phyloP scores from a whole-genome alignment of 805 yeast species.

The Candida caryicola region DNA sequence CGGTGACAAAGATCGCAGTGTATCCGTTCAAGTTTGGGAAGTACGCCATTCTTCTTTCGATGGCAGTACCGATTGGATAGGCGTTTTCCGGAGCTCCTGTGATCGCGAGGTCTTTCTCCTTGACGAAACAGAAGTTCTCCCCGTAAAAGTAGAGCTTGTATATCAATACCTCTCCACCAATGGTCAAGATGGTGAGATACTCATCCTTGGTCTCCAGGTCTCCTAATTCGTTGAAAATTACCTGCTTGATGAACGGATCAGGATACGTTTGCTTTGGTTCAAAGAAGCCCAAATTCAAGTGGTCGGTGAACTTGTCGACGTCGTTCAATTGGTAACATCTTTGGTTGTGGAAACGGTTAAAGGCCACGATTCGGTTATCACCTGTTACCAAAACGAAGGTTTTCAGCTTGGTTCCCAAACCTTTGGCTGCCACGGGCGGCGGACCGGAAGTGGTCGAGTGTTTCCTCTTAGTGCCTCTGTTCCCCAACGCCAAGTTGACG shows the following conservation, averaged over 20 bases:
- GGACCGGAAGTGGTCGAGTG: slow-evolving; percentile 12
- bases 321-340: slow-evolving; percentile 52
- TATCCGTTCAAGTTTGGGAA: slow-evolving; percentile 56
- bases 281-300: slow-evolving; percentile 43
- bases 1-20: slow-evolving; percentile 66
- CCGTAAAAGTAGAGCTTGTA: slow-evolving; percentile 58
- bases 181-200: slow-evolving; percentile 66
- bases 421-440: slow-evolving; percentile 5
- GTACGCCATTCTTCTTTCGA: slow-evolving; percentile 66
- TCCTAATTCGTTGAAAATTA: slow-evolving; percentile 63
- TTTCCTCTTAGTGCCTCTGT: slow-evolving; percentile 32
- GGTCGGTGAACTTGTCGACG: slow-evolving; percentile 46
- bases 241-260: slow-evolving; percentile 72
- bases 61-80: slow-evolving; percentile 60
- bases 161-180: slow-evolving; percentile 74
- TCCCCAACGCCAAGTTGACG: slow-evolving; percentile 26
- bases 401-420: slow-evolving; percentile 29
- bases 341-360: slow-evolving; percentile 53
- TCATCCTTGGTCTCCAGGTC: slow-evolving; percentile 54
- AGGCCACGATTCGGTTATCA: slow-evolving; percentile 68
- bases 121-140: slow-evolving; percentile 38
- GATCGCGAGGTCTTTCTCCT: slow-evolving; percentile 45
- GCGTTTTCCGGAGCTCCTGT: slow-evolving; percentile 84
- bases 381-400: slow-evolving; percentile 70
- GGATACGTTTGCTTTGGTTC: slow-evolving; percentile 55